Conservation (phyloP, 768 basidiomycete species). For the Candolleomyces eurysporus region DNA sequence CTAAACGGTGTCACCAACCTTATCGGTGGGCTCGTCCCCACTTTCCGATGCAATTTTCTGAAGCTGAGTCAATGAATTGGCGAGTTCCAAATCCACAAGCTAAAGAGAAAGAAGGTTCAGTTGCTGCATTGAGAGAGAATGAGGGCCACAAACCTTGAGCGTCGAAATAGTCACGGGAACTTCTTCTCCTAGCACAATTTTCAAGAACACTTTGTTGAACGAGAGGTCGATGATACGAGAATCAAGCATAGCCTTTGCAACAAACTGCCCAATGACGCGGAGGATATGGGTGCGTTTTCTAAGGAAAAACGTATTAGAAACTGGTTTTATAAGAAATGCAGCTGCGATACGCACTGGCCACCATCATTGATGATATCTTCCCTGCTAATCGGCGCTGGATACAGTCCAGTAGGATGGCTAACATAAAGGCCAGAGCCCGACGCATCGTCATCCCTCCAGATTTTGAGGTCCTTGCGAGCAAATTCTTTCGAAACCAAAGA, state of each 20-base stretch:
- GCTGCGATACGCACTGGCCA: conserved; percentile 56
- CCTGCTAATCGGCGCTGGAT: conserved; percentile 77
- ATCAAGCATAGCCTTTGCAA: conserved; percentile 95
- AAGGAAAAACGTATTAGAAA: conserved; percentile 10
- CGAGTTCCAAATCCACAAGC: conserved; percentile 84
- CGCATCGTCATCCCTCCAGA: conserved; percentile 88
- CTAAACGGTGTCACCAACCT: conserved; percentile 36
- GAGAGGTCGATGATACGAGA: conserved; percentile 96
- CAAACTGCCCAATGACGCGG: conserved; percentile 90
- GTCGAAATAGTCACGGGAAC: conserved; percentile 82
- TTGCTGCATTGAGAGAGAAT: neutral
- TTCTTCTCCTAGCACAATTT: conserved; percentile 83
- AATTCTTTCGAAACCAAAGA: conserved; percentile 96
- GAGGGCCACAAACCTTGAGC: conserved; percentile 57
- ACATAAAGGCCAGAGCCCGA: conserved; percentile 67
- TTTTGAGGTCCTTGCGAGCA: conserved; percentile 79
- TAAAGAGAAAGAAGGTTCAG: conserved; percentile 26
- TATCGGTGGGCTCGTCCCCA: conserved; percentile 44
- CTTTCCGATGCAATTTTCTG: conserved; percentile 60
- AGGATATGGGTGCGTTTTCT: conserved; percentile 87
- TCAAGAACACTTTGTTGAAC: conserved; percentile 94
- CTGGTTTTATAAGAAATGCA: neutral
- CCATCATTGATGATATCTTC: conserved; percentile 71
- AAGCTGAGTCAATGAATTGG: conserved; percentile 80
- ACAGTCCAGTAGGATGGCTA: conserved; percentile 80